Conservation (phyloP, 768 basidiomycete genomes). For the Auricularia auricula-judae region DNA sequence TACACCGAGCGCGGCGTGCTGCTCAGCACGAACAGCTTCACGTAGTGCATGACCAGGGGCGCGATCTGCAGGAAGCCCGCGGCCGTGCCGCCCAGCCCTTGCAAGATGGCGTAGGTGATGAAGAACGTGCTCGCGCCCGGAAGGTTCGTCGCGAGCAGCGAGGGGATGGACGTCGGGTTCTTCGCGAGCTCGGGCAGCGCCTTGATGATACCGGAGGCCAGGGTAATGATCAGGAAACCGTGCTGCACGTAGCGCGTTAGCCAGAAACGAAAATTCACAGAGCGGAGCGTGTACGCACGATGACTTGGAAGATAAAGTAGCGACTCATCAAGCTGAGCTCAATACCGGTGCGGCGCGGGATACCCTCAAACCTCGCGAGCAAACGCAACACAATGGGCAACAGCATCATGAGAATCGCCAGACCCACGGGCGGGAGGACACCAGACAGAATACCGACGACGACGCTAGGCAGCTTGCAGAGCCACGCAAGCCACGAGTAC, state of each 20-base stretch:
- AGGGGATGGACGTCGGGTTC: conserved; percentile 60
- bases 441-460: conserved; percentile 81
- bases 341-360: conserved; percentile 70
- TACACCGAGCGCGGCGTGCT: conserved; percentile 83
- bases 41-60: conserved; percentile 72
- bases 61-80: conserved; percentile 75
- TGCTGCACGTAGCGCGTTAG: conserved; percentile 40
- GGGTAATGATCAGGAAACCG: conserved; percentile 84
- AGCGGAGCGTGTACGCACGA: conserved; percentile 41
- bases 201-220: conserved; percentile 73
- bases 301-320: conserved; percentile 84
- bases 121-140: conserved; percentile 85
- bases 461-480: conserved; percentile 53
- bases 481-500: conserved; percentile 70
- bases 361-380: conserved; percentile 79
- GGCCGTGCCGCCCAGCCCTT: conserved; percentile 70
- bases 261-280: background rate
- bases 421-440: conserved; percentile 75
- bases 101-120: conserved; percentile 76
- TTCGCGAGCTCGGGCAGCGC: conserved; percentile 51
- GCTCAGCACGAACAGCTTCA: conserved; percentile 78
- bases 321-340: conserved; percentile 89
- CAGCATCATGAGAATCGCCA: conserved; percentile 87
- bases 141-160: conserved; percentile 62
- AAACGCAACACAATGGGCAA: conserved; percentile 70